Evolutionary conservation across 148 eudicot genomes (phyloP).

Genomic region (Vaccinium corymbosum): DNA sequence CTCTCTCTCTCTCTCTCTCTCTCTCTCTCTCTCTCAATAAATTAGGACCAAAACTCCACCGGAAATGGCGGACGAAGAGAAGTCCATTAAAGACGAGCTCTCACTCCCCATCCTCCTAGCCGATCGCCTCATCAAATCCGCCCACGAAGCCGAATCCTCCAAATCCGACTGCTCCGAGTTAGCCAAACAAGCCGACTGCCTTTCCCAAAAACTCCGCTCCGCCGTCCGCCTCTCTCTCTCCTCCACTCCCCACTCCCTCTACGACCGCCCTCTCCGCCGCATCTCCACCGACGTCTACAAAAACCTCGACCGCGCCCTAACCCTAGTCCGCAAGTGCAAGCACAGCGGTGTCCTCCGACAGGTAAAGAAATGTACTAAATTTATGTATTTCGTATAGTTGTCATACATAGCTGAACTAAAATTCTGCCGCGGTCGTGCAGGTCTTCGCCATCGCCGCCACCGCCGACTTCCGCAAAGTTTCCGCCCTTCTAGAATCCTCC

Average conservation of each 20-base stretch:
- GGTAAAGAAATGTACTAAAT: neutral
- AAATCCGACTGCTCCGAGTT: constrained; percentile 56
- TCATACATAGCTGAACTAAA: neutral
- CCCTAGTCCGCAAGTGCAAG: constrained; percentile 58
- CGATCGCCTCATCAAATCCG: constrained; percentile 52
- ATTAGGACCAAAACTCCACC: neutral
- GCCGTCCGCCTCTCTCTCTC: constrained; percentile 40
- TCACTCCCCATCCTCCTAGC: constrained; percentile 48
- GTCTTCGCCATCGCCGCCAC: constrained; percentile 56
- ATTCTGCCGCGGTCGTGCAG: constrained; percentile 11
- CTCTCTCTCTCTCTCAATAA: neutral
- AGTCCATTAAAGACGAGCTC: constrained; percentile 54
- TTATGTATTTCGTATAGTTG: no score
- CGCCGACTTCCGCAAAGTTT: constrained; percentile 69
- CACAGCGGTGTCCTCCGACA: constrained; percentile 50
- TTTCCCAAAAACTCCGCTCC: constrained; percentile 61
- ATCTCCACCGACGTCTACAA: constrained; percentile 46
- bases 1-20: no score
- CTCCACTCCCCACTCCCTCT: constrained; percentile 42
- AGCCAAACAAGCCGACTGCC: constrained; percentile 44
- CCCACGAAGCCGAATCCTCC: constrained; percentile 57
- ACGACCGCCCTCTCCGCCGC: constrained; percentile 75
- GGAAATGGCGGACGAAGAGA: constrained; percentile 29
- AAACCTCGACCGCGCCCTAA: constrained; percentile 51
- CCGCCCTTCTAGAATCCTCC: constrained; percentile 47